Conservation (phyloP, 2,329 filamentous ascomycete species). For the Penicillium sp. region DNA sequence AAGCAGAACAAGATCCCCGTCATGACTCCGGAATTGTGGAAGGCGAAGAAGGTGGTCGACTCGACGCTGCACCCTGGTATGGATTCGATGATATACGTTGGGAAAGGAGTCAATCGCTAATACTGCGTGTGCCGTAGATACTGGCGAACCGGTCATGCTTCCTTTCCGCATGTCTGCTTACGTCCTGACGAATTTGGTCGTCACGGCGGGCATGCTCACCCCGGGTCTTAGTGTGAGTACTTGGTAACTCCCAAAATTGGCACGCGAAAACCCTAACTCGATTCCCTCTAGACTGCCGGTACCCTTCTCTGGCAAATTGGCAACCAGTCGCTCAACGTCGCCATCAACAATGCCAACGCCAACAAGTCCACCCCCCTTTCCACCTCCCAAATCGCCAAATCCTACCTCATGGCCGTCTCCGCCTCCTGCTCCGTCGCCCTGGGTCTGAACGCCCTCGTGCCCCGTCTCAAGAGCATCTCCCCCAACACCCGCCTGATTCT, state of each 20-base stretch:
- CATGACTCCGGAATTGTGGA: constrained; percentile 93
- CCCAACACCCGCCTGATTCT: constrained; percentile 78
- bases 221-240: constrained; percentile 75
- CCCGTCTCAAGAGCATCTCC: constrained; percentile 76
- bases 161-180: constrained; percentile 98
- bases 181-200: constrained; percentile 89
- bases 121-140: constrained; percentile 64
- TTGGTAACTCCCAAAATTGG: background rate
- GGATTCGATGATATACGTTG: constrained; percentile 26
- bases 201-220: constrained; percentile 96
- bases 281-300: constrained; percentile 67
- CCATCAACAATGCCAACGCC: constrained; percentile 95
- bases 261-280: constrained; percentile 1
- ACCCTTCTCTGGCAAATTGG: constrained; percentile 93
- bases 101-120: background rate
- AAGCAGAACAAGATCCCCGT: constrained; percentile 78
- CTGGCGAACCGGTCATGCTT: constrained; percentile 86
- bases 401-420: constrained; percentile 88
- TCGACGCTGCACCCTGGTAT: constrained; percentile 93
- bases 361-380: constrained; percentile 95
- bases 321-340: constrained; percentile 98
- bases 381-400: constrained; percentile 79
- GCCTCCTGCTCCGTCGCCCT: constrained; percentile 94
- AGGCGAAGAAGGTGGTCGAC: constrained; percentile 95
- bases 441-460: constrained; percentile 87